phyloP scores from a whole-genome alignment of 1,284 basidiomycete species.

The Trichosporon inkin region DNA sequence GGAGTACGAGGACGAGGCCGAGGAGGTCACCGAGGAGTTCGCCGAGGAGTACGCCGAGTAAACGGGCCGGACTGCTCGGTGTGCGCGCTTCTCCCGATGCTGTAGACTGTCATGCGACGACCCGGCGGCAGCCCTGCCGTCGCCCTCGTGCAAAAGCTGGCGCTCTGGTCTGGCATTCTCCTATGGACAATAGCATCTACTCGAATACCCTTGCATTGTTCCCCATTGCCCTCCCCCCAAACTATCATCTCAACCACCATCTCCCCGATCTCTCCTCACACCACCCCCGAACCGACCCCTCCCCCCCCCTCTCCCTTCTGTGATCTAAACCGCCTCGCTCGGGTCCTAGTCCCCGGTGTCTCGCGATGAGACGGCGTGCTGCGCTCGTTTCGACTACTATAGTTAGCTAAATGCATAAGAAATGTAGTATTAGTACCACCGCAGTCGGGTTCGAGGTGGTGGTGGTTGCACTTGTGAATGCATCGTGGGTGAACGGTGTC shows the following conservation, averaged over 20 bases:
- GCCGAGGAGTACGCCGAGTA: constrained; percentile 40
- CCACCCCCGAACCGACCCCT: not conserved
- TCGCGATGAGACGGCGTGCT: constrained; percentile 48
- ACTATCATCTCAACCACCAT: not conserved
- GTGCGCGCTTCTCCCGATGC: constrained; percentile 15
- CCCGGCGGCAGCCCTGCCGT: constrained; percentile 24
- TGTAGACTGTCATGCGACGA: constrained; percentile 15
- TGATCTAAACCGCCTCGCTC: constrained; percentile 8
- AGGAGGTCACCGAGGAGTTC: constrained; percentile 37
- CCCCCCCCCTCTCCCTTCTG: constrained; percentile 13
- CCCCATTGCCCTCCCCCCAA: not conserved
- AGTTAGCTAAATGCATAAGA: constrained; percentile 4
- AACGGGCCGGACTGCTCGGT: constrained; percentile 2
- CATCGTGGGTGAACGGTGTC: too few species aligned
- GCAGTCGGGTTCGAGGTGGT: not conserved
- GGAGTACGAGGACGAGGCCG: constrained; percentile 50
- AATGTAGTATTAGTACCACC: constrained; percentile 5
- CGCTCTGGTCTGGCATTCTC: not conserved
- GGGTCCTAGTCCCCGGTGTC: constrained; percentile 38
- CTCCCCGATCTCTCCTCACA: not conserved
- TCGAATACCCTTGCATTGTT: constrained; percentile 5
- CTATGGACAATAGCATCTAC: not conserved
- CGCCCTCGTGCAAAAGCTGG: constrained; percentile 14
- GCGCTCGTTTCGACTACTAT: constrained; percentile 22
- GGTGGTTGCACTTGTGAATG: too few species aligned